Conservation (phyloP, 164 flowering plant species). For the Chloranthus sessilifolius region DNA sequence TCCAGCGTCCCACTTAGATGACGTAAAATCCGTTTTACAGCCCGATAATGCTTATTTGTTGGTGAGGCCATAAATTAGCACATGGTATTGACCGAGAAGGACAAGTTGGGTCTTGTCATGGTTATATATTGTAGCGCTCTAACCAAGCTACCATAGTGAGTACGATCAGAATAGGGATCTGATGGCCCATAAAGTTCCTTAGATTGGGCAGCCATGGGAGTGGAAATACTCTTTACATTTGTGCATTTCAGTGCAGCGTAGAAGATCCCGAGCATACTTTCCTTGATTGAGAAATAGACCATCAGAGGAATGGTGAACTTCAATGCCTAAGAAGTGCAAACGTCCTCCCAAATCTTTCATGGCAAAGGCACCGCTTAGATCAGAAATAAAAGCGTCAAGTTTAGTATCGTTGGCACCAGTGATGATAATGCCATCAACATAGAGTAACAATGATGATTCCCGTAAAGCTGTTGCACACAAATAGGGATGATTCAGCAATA, state of each 20-base stretch:
- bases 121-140: too few relatives aligned
- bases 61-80: too few relatives aligned
- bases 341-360: background rate
- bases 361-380: background rate
- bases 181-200: too few relatives aligned
- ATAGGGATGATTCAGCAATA: background rate
- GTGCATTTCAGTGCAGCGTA: background rate
- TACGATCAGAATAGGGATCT: too few relatives aligned
- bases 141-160: too few relatives aligned
- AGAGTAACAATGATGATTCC: background rate
- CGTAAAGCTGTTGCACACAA: background rate
- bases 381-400: background rate
- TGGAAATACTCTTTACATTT: background rate
- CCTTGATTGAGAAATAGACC: background rate
- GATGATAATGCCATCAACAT: background rate
- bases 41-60: background rate
- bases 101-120: too few relatives aligned
- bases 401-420: background rate
- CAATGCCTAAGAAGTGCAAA: background rate
- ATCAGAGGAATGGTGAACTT: background rate
- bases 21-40: background rate
- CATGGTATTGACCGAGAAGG: too few relatives aligned
- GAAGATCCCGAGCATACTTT: background rate
- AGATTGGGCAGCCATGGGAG: background rate
- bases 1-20: background rate